Evolutionary conservation across 805 yeast genomes (phyloP).

Genomic region (Schwanniomyces sp.): DNA sequence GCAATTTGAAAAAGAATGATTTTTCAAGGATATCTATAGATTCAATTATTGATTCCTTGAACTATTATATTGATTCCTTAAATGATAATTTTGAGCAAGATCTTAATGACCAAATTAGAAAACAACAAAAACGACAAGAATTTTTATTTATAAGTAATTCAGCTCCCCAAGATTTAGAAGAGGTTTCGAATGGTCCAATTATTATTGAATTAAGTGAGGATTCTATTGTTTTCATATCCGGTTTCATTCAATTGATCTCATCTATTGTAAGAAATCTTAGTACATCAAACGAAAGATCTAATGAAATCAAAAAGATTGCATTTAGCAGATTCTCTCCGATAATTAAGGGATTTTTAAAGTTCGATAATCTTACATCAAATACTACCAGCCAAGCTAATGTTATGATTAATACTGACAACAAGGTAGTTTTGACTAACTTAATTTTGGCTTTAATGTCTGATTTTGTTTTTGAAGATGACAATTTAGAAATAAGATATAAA

Average conservation of each 20-base stretch:
- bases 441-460: conserved; percentile 50
- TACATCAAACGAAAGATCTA: conserved; percentile 20
- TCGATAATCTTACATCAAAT: conserved; percentile 35
- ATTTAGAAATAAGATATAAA: conserved; percentile 34
- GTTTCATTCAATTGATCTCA: conserved; percentile 65
- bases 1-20: conserved; percentile 31
- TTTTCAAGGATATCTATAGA: conserved; percentile 54
- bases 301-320: conserved; percentile 23
- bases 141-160: conserved; percentile 20
- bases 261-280: conserved; percentile 29
- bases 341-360: conserved; percentile 33
- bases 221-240: conserved; percentile 69
- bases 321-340: conserved; percentile 35
- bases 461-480: conserved; percentile 48
- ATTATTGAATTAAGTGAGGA: conserved; percentile 71
- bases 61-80: conserved; percentile 51
- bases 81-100: conserved; percentile 38
- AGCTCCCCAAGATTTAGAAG: conserved; percentile 17
- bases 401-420: conserved; percentile 32
- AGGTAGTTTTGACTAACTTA: conserved; percentile 33
- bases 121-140: conserved; percentile 35
- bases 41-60: conserved; percentile 52
- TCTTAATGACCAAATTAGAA: conserved; percentile 25
- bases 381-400: conserved; percentile 15
- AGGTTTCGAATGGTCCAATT: conserved; percentile 31